These are phyloP conservation scores for Hawksworthiomyces lignivorus DNA, from an alignment of 2,329 filamentous ascomycete genomes.

Conservation along the genomic window DNA sequence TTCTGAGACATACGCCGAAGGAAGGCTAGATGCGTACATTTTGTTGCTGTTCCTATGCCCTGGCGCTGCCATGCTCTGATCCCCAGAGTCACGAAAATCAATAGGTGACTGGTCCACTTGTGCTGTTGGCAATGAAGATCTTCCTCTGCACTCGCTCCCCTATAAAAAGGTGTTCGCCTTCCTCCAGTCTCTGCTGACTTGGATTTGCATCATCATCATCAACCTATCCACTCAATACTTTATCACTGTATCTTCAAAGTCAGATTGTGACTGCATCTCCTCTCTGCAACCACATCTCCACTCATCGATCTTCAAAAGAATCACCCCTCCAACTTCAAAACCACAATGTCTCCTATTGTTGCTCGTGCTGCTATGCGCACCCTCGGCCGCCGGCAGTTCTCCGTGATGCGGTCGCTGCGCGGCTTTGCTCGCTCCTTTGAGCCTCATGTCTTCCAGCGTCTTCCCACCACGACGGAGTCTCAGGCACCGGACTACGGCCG, in stretches of 20 bases:
- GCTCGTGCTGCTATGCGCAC: constrained; percentile 25
- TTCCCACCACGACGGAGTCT: constrained; percentile 21
- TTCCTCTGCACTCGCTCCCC: no score
- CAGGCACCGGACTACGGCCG: constrained; percentile 30
- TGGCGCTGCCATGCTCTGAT: no score
- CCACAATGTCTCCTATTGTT: constrained; percentile 28
- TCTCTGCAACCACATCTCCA: neutral
- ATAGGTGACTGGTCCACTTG: no score
- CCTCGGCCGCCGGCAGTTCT: constrained; percentile 25
- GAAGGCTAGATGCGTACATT: neutral
- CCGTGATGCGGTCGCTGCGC: constrained; percentile 27
- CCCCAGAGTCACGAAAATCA: no score
- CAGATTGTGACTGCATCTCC: neutral
- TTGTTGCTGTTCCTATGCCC: no score
- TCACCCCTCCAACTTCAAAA: neutral
- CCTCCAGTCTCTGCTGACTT: neutral
- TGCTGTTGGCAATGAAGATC: no score
- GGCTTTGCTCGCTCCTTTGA: constrained; percentile 29
- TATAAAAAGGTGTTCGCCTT: constrained; percentile 2
- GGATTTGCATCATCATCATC: constrained; percentile 5
- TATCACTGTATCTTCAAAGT: neutral
- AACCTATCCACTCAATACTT: constrained; percentile 1
- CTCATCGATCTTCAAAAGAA: neutral
- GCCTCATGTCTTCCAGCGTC: constrained; percentile 30
- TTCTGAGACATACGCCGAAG: neutral